These are phyloP conservation scores for Emericellopsis atlantica DNA, from an alignment of 2,329 filamentous ascomycete genomes.

Conservation along the genomic window DNA sequence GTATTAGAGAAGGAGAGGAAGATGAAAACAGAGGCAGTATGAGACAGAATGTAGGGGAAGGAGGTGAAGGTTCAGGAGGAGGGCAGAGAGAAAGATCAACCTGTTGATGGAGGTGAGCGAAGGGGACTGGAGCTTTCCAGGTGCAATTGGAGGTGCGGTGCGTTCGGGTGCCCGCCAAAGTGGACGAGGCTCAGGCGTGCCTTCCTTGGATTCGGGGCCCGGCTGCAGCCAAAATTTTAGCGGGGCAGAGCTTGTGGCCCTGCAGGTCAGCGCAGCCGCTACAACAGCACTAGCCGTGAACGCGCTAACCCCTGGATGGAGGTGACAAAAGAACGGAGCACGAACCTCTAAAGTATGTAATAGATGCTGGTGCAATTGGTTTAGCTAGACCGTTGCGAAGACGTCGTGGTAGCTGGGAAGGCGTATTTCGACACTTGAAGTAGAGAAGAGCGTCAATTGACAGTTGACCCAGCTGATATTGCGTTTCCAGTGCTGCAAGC, in stretches of 20 bases:
- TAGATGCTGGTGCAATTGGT: too few relatives aligned
- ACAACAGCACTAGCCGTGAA: background rate
- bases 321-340: background rate
- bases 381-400: too few relatives aligned
- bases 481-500: too few relatives aligned
- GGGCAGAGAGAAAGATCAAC: background rate
- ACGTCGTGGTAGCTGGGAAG: background rate
- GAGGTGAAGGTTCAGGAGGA: background rate
- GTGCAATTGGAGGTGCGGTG: too few relatives aligned
- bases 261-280: constrained; percentile 3
- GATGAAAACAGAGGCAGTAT: background rate
- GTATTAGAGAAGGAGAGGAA: background rate
- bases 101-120: constrained; percentile 5
- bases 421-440: background rate
- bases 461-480: too few relatives aligned
- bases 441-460: too few relatives aligned
- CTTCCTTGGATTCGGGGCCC: constrained; percentile 1
- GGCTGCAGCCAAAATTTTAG: constrained; percentile 9
- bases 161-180: background rate
- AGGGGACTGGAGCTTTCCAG: background rate
- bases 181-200: constrained; percentile 5
- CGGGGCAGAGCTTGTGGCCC: constrained; percentile 5
- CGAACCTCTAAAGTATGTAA: too few relatives aligned
- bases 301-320: background rate
- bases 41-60: background rate